Evolutionary conservation across 2,329 filamentous ascomycete species (phyloP), one percentile per base, ranked within the genome.

Genomic region (Fusarium scirpi): DNA sequence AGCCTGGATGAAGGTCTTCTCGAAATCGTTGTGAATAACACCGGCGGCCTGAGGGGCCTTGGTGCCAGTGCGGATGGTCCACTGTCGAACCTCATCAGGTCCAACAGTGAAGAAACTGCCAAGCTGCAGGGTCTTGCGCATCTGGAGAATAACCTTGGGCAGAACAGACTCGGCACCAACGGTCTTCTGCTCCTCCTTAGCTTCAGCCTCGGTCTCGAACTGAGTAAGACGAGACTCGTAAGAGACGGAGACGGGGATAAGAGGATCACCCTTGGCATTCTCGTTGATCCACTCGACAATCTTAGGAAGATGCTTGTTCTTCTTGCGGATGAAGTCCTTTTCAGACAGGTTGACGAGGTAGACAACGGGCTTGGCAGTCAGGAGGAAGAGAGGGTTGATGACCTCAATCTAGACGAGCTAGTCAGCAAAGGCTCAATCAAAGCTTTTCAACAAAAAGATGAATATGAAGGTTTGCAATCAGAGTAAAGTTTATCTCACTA

Each of bases 1-100:
- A 69, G 87, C 92, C 84, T 99, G 97, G 76, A 99, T 99, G 80
- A 99, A 99, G 1, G 97, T 99, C 90, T 99, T 99, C 83, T 99
- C 96, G 74, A 99, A 98, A 80, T 99, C 96, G 73, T 91, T 93
- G 84, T 99, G 96, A 74, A 99, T 99, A 69, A 99, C 96, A 87
- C 96, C 96, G 40, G 96, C 96, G 48, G 96, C 96, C 78, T 97
- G 92, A 20, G 96, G 96, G n/a, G 96, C 96, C 86, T 99, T 99
- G 79, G 92, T 97, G 75, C 94, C 94, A 78, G 93, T 94, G 64
- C 96, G 90, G 79, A 99, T 94, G 27, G 96, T 99, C 97, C 96
- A 99, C 85, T 99, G 96, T 76, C 96, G 90, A 71, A 99, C 96
- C 85, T 99, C 96, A 79, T 99, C 97, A 25, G 94, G 84, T 77